phyloP scores from a whole-genome alignment of 257 asterid species.

The Jaltomata sinuosa region DNA sequence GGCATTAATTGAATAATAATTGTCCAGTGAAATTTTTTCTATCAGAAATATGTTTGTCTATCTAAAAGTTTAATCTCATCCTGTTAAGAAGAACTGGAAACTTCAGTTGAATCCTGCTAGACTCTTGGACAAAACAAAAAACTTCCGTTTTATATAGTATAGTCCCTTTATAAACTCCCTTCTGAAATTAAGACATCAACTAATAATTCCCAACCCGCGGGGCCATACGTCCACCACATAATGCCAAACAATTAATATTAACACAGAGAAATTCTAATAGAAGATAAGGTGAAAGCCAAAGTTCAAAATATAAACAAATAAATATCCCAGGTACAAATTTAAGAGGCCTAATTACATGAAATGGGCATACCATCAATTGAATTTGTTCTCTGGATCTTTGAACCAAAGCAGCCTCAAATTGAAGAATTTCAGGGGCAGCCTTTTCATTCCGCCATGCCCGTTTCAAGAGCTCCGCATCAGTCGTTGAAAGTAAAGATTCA shows the following conservation, averaged over 20 bases:
- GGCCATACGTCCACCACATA: background rate
- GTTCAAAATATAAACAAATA: background rate
- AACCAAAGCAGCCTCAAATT: conserved; percentile 45
- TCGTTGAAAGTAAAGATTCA: conserved; percentile 55
- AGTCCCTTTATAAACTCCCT: background rate
- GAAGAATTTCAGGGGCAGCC: conserved; percentile 87
- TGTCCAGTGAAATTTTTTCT: background rate
- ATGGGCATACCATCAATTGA: conserved; percentile 45
- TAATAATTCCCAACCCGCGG: background rate
- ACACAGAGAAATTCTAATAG: background rate
- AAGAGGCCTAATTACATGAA: background rate
- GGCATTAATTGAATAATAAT: background rate
- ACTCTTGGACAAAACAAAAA: background rate
- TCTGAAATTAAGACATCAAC: background rate
- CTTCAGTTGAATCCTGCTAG: background rate
- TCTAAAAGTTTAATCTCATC: background rate
- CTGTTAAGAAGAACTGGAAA: background rate
- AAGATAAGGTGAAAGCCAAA: background rate
- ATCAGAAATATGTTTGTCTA: background rate
- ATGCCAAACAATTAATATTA: background rate
- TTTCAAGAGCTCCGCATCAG: conserved; percentile 74
- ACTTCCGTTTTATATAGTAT: background rate
- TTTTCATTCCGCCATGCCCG: conserved; percentile 84
- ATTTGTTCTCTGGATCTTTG: conserved; percentile 59
- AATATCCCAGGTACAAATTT: background rate